Evolutionary conservation across 1,139 yeast species (phyloP).

Genomic region (Debaryomycetaceae sp.): DNA sequence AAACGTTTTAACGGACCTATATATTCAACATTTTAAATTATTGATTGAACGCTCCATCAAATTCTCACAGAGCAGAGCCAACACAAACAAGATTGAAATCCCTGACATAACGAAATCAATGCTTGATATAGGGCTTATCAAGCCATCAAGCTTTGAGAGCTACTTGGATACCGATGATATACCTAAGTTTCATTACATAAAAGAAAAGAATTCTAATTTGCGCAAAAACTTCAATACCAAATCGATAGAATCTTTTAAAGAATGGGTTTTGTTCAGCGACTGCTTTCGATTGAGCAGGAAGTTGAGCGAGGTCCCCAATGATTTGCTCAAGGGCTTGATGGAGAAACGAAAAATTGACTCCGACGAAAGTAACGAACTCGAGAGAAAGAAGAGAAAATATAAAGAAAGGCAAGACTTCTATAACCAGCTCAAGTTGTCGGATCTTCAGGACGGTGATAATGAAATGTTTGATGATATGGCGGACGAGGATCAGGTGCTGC

Average conservation of each 20-base stretch:
- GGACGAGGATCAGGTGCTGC: constrained; percentile 22
- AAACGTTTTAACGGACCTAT: constrained; percentile 61
- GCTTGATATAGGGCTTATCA: constrained; percentile 50
- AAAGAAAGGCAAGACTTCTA: constrained; percentile 38
- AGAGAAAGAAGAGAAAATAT: constrained; percentile 19
- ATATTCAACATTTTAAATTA: constrained; percentile 51
- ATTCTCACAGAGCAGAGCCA: constrained; percentile 13
- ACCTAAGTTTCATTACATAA: constrained; percentile 7
- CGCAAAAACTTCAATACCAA: constrained; percentile 31
- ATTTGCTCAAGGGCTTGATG: constrained; percentile 30
- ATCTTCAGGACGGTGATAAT: constrained; percentile 24
- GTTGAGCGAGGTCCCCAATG: constrained; percentile 32
- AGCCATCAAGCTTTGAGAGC: constrained; percentile 30
- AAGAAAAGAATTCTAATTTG: constrained; percentile 7
- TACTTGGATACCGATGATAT: constrained; percentile 15
- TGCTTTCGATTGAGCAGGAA: constrained; percentile 20
- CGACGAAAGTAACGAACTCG: constrained; percentile 29
- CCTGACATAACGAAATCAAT: constrained; percentile 64
- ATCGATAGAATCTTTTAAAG: constrained; percentile 33
- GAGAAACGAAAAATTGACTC: constrained; percentile 36
- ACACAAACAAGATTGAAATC: constrained; percentile 30
- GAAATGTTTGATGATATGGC: constrained; percentile 24
- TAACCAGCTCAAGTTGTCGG: constrained; percentile 30
- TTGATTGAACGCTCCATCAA: constrained; percentile 41
- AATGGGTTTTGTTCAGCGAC: constrained; percentile 36